A percentile compares a stretch with the other conserved stretches of the same genome.
These are phyloP conservation scores for Cadophora gregata DNA, from an alignment of 2,329 filamentous ascomycete species.

Conservation along the genomic window DNA sequence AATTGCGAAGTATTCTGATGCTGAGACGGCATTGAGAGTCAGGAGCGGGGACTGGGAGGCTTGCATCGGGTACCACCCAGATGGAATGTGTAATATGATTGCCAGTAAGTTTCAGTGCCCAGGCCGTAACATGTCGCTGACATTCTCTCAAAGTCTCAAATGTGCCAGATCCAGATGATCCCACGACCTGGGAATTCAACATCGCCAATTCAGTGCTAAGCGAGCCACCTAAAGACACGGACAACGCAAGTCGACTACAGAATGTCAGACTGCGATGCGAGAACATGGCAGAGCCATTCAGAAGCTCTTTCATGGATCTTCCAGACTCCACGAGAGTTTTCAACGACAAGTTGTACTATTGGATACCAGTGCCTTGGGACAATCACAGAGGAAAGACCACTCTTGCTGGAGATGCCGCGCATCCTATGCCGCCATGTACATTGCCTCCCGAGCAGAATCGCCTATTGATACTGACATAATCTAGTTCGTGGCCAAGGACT, in stretches of 20 bases:
- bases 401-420: constrained; percentile 21
- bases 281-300: constrained; percentile 8
- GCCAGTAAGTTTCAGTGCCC: background rate
- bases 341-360: constrained; percentile 29
- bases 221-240: background rate
- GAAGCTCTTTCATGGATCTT: constrained; percentile 9
- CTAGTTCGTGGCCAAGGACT: constrained; percentile 21
- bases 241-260: background rate
- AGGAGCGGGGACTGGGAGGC: constrained; percentile 9
- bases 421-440: constrained; percentile 18
- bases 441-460: background rate
- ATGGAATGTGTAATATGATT: constrained; percentile 21
- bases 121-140: background rate
- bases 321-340: background rate
- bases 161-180: constrained; percentile 15
- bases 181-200: constrained; percentile 21
- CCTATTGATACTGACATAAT: background rate
- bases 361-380: constrained; percentile 37
- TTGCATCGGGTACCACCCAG: constrained; percentile 15
- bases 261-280: background rate
- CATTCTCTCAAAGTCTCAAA: constrained; percentile 3
- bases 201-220: constrained; percentile 15
- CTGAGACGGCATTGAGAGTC: constrained; percentile 13
- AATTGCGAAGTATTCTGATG: constrained; percentile 10
- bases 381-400: constrained; percentile 9